Percentiles rank a stretch among this genome's conserved stretches.
phyloP scores from a whole-genome alignment of 2,329 filamentous ascomycete genomes.

The Penicillium hordei region DNA sequence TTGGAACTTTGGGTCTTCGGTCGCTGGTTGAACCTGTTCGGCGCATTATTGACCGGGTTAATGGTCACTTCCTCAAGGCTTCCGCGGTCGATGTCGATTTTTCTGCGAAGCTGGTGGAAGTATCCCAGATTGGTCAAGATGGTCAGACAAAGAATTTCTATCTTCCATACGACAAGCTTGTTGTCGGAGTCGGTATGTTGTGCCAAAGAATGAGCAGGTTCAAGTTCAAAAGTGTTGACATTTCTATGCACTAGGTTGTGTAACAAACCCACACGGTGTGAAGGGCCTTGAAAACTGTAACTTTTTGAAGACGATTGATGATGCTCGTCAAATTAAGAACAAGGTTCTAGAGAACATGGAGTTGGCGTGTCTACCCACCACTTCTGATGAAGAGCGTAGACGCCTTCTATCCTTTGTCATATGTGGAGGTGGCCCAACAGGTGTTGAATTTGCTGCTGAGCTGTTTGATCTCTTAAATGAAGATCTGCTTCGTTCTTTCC shows the following conservation, averaged over 20 bases:
- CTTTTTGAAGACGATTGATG: slow-evolving; percentile 92
- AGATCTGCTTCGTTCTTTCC: slow-evolving; percentile 80
- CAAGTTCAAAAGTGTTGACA: slow-evolving; percentile 7
- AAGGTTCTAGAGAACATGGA: slow-evolving; percentile 87
- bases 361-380: slow-evolving; percentile 87
- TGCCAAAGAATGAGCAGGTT: neutral
- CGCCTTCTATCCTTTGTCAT: slow-evolving; percentile 93
- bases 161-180: slow-evolving; percentile 93
- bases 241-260: slow-evolving; percentile 57
- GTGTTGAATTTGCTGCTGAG: slow-evolving; percentile 96
- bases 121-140: slow-evolving; percentile 67
- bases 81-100: slow-evolving; percentile 88
- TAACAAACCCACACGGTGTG: slow-evolving; percentile 92
- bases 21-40: slow-evolving; percentile 92
- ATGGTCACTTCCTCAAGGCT: slow-evolving; percentile 87
- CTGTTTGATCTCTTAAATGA: slow-evolving; percentile 96
- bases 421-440: slow-evolving; percentile 90
- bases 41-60: slow-evolving; percentile 72
- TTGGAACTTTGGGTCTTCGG: slow-evolving; percentile 87
- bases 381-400: slow-evolving; percentile 79
- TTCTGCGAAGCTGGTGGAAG: slow-evolving; percentile 83
- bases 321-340: slow-evolving; percentile 87
- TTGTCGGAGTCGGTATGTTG: slow-evolving; percentile 73
- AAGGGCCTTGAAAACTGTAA: slow-evolving; percentile 91
- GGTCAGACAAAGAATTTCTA: slow-evolving; percentile 84